phyloP scores from a whole-genome alignment of 306 rosid genomes.

The Aeschynomene evenia region DNA sequence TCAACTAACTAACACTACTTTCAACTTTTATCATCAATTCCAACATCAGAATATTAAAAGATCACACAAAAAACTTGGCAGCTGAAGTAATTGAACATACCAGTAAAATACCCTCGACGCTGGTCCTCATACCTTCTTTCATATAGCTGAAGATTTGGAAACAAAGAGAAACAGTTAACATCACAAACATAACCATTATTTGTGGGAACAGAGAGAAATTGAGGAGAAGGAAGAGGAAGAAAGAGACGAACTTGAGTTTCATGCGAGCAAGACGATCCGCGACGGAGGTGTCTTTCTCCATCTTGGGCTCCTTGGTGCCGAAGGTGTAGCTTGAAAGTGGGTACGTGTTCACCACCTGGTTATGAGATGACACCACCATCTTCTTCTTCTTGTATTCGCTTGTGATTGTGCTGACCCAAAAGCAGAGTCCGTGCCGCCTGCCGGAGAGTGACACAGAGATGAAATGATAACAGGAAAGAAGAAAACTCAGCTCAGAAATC shows the following conservation, averaged over 20 bases:
- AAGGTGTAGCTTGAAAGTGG: constrained; percentile 77
- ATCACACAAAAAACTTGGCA: no score
- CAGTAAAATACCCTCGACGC: constrained; percentile 94
- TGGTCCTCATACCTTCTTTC: constrained; percentile 99
- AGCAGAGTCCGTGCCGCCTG: no score
- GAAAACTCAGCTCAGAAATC: no score
- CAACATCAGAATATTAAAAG: not conserved
- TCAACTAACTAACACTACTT: not conserved
- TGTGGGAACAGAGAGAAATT: no score
- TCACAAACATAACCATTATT: not conserved
- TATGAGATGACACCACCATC: constrained; percentile 54
- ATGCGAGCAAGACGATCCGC: constrained; percentile 83
- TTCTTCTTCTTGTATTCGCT: no score
- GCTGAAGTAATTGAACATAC: constrained; percentile 40
- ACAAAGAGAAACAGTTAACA: not conserved
- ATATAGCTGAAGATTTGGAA: constrained; percentile 61
- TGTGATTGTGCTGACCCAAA: no score
- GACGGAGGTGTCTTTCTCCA: constrained; percentile 84
- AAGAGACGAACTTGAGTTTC: constrained; percentile 65
- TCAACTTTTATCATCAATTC: not conserved
- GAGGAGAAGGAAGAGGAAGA: not conserved
- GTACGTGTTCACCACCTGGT: constrained; percentile 71
- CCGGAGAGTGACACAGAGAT: no score
- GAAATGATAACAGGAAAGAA: no score
- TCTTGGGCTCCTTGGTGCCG: constrained; percentile 81